Evolutionary conservation across 176 grass and related monocot species (phyloP).

Genomic region (Ampelocalamus luodianensis): DNA sequence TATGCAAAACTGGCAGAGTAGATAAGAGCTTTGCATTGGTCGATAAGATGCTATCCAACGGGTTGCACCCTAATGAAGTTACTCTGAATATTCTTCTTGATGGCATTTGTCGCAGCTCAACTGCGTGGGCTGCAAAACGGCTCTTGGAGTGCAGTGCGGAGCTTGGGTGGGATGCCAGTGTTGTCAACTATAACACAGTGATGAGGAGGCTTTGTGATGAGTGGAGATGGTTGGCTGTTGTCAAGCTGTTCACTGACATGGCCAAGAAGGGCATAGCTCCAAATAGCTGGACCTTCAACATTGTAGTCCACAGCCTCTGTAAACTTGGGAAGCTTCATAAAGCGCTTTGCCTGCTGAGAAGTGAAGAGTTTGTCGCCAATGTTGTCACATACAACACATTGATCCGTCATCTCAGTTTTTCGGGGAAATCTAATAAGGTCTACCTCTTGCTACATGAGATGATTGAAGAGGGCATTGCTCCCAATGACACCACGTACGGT

Average conservation of each 20-base stretch:
- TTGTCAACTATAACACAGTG: conserved; percentile 92
- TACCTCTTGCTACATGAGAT: conserved; percentile 59
- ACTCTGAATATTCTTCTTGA: conserved; percentile 95
- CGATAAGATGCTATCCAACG: conserved; percentile 63
- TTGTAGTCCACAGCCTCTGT: conserved; percentile 76
- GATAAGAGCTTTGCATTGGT: conserved; percentile 63
- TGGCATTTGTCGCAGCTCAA: conserved; percentile 63
- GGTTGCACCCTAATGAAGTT: conserved; percentile 68
- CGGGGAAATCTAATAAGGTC: conserved; percentile 53
- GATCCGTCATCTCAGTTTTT: conserved; percentile 61
- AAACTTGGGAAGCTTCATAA: conserved; percentile 54
- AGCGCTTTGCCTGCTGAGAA: conserved; percentile 55
- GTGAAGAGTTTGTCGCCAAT: conserved; percentile 61
- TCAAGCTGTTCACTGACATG: conserved; percentile 84
- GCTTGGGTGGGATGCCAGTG: conserved; percentile 62
- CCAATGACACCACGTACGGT: conserved; percentile 56
- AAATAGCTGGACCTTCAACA: conserved; percentile 85
- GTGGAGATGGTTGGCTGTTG: conserved; percentile 57
- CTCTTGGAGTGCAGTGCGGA: conserved; percentile 73
- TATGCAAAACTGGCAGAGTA: conserved; percentile 69
- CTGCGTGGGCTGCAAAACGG: conserved; percentile 56
- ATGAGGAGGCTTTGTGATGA: conserved; percentile 80
- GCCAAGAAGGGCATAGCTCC: conserved; percentile 71
- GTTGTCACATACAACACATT: conserved; percentile 75
- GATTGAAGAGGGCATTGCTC: conserved; percentile 57